These are phyloP conservation scores for Karstenula rhodostoma DNA, from an alignment of 2,329 filamentous ascomycete species.

Conservation along the genomic window DNA sequence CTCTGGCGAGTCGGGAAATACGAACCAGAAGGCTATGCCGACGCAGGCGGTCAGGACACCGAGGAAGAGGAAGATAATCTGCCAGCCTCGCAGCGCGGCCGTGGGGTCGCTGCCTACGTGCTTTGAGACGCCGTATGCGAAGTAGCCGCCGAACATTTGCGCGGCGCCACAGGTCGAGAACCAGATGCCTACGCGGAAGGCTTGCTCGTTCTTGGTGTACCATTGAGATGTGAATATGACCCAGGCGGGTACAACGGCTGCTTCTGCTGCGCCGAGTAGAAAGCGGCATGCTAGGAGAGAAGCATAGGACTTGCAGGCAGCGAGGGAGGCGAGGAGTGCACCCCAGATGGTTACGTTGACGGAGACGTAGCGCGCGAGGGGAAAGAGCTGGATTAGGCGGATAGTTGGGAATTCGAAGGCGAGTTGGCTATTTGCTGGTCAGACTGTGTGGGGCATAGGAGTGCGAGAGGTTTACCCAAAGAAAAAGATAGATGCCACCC, in stretches of 20 bases:
- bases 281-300: slow-evolving; percentile 62
- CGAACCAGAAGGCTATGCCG: slow-evolving; percentile 47
- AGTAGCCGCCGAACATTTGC: slow-evolving; percentile 50
- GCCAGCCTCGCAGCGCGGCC: slow-evolving; percentile 45
- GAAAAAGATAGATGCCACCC: slow-evolving; percentile 54
- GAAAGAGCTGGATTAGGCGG: slow-evolving; percentile 20
- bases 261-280: slow-evolving; percentile 63
- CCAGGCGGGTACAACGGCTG: slow-evolving; percentile 63
- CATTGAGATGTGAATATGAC: slow-evolving; percentile 63
- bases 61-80: slow-evolving; percentile 50
- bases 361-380: slow-evolving; percentile 24
- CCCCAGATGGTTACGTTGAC: slow-evolving; percentile 27
- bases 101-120: slow-evolving; percentile 34
- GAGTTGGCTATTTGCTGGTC: slow-evolving; percentile 14
- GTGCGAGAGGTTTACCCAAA: slow-evolving; percentile 48
- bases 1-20: slow-evolving; percentile 48
- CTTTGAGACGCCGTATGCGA: slow-evolving; percentile 45
- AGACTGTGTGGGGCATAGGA: background rate
- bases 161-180: slow-evolving; percentile 45
- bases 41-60: slow-evolving; percentile 39
- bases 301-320: slow-evolving; percentile 55
- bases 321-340: slow-evolving; percentile 16
- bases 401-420: slow-evolving; percentile 25
- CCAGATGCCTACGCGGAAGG: slow-evolving; percentile 36
- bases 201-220: slow-evolving; percentile 43